phyloP scores from a whole-genome alignment of 768 basidiomycete genomes.

The Heimioporus sp. region DNA sequence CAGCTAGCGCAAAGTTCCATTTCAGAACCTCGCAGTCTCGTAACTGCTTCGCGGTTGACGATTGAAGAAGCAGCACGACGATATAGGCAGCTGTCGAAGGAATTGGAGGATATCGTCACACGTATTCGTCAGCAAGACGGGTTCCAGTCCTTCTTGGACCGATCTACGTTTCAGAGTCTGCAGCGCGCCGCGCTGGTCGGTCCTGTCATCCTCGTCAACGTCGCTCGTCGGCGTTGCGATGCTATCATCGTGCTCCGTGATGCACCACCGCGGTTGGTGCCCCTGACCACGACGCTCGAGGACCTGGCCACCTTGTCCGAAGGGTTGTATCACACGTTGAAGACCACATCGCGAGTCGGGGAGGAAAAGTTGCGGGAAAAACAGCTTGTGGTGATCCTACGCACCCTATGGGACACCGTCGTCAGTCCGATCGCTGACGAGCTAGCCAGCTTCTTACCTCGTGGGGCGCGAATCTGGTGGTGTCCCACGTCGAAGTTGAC shows the following conservation, averaged over 20 bases:
- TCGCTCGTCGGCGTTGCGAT: constrained; percentile 33
- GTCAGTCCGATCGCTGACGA: constrained; percentile 19
- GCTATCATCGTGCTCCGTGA: constrained; percentile 33
- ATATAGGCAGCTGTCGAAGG: constrained; percentile 14
- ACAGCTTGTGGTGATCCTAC: constrained; percentile 9
- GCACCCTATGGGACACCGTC: constrained; percentile 26
- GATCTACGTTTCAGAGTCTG: constrained; percentile 16
- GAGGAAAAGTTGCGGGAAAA: constrained; percentile 25
- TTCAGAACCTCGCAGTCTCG: not conserved
- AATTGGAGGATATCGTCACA: constrained; percentile 18
- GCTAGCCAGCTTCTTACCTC: constrained; percentile 13
- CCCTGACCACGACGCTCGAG: constrained; percentile 14
- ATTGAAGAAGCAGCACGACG: constrained; percentile 13
- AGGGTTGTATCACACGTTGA: constrained; percentile 5
- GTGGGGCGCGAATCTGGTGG: constrained; percentile 32
- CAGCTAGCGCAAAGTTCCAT: constrained; percentile 9
- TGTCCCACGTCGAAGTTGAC: constrained; percentile 32
- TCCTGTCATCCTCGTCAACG: constrained; percentile 39
- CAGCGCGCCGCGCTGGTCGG: constrained; percentile 23
- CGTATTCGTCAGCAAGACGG: constrained; percentile 24
- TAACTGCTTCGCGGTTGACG: constrained; percentile 3
- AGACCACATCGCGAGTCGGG: constrained; percentile 5
- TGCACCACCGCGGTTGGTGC: constrained; percentile 16
- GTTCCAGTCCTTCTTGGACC: constrained; percentile 32
- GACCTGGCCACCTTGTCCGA: constrained; percentile 9